Evolutionary conservation across 352 stramenopile species (phyloP).

Genomic region (Globisporangium carolinianum): DNA sequence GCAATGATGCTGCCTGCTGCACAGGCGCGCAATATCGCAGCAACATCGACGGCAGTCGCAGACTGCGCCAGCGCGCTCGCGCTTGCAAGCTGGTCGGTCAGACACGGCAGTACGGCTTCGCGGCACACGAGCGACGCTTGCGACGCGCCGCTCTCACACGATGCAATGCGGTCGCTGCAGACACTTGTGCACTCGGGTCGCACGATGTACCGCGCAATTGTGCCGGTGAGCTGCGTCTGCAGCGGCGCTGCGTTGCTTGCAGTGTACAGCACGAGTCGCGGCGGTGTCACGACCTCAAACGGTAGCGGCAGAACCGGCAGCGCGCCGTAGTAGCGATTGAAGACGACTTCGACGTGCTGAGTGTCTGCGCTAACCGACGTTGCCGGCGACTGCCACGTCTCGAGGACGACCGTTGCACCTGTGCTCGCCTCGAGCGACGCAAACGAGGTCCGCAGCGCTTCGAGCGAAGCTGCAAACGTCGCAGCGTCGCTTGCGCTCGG

Average conservation of each 20-base stretch:
- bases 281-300: not conserved
- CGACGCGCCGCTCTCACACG: slow-evolving; percentile 3
- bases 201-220: not conserved
- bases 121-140: slow-evolving; percentile 10
- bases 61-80: not conserved
- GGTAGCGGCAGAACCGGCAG: not conserved
- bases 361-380: not conserved
- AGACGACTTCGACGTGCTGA: slow-evolving; percentile 7
- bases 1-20: not conserved
- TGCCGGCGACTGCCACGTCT: not conserved
- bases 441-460: slow-evolving; percentile 1
- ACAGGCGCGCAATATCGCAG: slow-evolving; percentile 1
- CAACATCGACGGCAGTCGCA: not conserved
- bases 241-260: not conserved
- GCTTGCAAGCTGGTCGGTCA: slow-evolving; percentile 3
- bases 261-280: slow-evolving; percentile 3
- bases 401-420: not conserved
- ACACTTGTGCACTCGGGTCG: slow-evolving; percentile 1
- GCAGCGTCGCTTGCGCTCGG: no score
- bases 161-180: slow-evolving; percentile 1
- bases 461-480: not conserved
- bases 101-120: slow-evolving; percentile 8
- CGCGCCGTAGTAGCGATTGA: slow-evolving; percentile 2
- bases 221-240: not conserved
- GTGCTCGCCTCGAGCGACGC: not conserved